Evolutionary conservation across 1,139 yeast genomes (phyloP).

Genomic region (Kurtzmaniella quercitrusa): DNA sequence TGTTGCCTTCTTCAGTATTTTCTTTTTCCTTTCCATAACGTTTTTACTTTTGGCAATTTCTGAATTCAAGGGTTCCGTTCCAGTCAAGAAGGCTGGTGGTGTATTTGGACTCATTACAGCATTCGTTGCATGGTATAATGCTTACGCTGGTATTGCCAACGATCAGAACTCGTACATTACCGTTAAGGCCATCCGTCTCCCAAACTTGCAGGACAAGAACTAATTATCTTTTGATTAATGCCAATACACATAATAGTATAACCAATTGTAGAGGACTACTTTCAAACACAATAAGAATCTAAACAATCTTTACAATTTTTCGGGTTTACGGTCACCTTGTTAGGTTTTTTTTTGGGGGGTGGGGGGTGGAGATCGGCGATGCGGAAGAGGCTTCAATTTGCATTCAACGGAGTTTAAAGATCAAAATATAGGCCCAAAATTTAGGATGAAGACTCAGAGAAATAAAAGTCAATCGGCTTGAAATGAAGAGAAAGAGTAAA

Average conservation of each 20-base stretch:
- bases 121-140: constrained; percentile 82
- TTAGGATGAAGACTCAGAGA: too few relatives aligned
- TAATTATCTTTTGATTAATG: neutral
- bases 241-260: neutral
- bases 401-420: too few relatives aligned
- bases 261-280: neutral
- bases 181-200: constrained; percentile 48
- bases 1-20: constrained; percentile 65
- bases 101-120: constrained; percentile 78
- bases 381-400: too few relatives aligned
- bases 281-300: too few relatives aligned
- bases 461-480: too few relatives aligned
- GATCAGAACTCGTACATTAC: constrained; percentile 64
- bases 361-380: too few relatives aligned
- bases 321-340: neutral
- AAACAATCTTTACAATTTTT: too few relatives aligned
- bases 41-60: constrained; percentile 66
- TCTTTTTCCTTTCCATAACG: constrained; percentile 61
- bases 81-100: constrained; percentile 67
- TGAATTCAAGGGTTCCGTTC: constrained; percentile 30
- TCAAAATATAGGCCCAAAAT: too few relatives aligned
- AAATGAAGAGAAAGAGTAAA: too few relatives aligned
- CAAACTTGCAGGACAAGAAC: constrained; percentile 30
- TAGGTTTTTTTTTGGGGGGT: too few relatives aligned
- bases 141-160: constrained; percentile 85